Evolutionary conservation across 768 basidiomycete genomes (phyloP).

Genomic region (Lactifluus echinatus): DNA sequence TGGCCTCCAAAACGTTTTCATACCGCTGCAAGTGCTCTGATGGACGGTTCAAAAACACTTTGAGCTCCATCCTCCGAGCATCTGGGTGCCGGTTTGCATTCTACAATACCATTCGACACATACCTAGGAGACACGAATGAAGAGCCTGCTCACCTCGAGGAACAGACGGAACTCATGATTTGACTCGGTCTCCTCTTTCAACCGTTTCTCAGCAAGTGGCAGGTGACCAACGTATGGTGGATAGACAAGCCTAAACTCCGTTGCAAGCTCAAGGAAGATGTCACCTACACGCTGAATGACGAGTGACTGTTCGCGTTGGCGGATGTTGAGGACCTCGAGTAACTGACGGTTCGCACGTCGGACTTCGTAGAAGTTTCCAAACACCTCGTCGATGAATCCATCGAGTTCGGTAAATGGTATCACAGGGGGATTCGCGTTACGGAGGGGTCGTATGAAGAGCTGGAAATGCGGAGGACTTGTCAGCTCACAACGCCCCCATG

Average conservation of each 20-base stretch:
- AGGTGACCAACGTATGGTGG: constrained; percentile 79
- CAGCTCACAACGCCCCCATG: constrained; percentile 32
- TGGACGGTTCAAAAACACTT: constrained; percentile 71
- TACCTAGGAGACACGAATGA: not conserved
- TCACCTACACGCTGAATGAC: constrained; percentile 84
- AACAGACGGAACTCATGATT: constrained; percentile 80
- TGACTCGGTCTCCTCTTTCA: constrained; percentile 77
- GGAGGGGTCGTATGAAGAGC: constrained; percentile 50
- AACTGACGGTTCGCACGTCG: constrained; percentile 73
- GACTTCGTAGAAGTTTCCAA: constrained; percentile 84
- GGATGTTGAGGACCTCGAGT: constrained; percentile 79
- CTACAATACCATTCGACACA: constrained; percentile 12
- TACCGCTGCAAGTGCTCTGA: constrained; percentile 79
- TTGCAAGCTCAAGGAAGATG: constrained; percentile 77
- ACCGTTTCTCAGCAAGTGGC: constrained; percentile 74
- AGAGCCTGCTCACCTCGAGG: constrained; percentile 52
- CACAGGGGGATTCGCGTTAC: constrained; percentile 45
- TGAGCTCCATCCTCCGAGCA: constrained; percentile 57
- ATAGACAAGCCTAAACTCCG: constrained; percentile 82
- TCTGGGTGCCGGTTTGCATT: constrained; percentile 45
- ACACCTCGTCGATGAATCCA: constrained; percentile 83
- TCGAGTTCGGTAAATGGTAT: constrained; percentile 52
- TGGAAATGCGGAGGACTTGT: constrained; percentile 27
- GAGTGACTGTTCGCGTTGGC: constrained; percentile 75
- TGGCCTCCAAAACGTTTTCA: constrained; percentile 77